phyloP scores from a whole-genome alignment of 2,329 filamentous ascomycete species.

The Hymenoscyphus albidus region DNA sequence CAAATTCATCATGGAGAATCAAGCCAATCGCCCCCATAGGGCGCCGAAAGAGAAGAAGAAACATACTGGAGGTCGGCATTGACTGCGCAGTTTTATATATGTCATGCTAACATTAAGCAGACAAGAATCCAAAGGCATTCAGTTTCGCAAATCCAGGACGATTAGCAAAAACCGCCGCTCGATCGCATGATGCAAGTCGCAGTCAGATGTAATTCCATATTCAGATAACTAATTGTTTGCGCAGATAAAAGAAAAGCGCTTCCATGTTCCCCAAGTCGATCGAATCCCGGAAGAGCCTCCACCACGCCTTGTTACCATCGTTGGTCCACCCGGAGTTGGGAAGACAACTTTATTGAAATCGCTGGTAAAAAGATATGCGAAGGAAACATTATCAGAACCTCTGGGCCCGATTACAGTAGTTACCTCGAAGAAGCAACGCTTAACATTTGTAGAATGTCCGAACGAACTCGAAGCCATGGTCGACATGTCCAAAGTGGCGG shows the following conservation, averaged over 20 bases:
- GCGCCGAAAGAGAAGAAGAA: constrained; percentile 88
- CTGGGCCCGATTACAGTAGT: constrained; percentile 93
- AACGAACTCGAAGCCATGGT: constrained; percentile 96
- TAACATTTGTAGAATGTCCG: constrained; percentile 97
- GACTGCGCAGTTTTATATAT: not conserved
- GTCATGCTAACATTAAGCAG: constrained; percentile 21
- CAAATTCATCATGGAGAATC: constrained; percentile 64
- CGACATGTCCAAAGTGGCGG: constrained; percentile 92
- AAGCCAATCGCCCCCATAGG: constrained; percentile 80
- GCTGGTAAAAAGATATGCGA: constrained; percentile 88
- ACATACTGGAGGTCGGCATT: constrained; percentile 54
- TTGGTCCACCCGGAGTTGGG: constrained; percentile 90
- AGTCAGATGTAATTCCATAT: not conserved
- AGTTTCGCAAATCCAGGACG: constrained; percentile 37
- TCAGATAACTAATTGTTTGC: constrained; percentile 13
- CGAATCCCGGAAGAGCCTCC: constrained; percentile 92
- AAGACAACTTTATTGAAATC: constrained; percentile 97
- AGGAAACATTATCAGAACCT: constrained; percentile 87
- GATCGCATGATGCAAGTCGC: constrained; percentile 49
- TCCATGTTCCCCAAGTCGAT: constrained; percentile 96
- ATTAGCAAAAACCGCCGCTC: constrained; percentile 40
- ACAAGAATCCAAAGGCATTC: constrained; percentile 37
- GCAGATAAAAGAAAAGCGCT: constrained; percentile 87
- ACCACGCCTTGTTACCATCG: constrained; percentile 86
- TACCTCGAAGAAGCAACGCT: constrained; percentile 88